Evolutionary conservation across 2,329 filamentous ascomycete species (phyloP).

Genomic region (Aspergillus tanneri): DNA sequence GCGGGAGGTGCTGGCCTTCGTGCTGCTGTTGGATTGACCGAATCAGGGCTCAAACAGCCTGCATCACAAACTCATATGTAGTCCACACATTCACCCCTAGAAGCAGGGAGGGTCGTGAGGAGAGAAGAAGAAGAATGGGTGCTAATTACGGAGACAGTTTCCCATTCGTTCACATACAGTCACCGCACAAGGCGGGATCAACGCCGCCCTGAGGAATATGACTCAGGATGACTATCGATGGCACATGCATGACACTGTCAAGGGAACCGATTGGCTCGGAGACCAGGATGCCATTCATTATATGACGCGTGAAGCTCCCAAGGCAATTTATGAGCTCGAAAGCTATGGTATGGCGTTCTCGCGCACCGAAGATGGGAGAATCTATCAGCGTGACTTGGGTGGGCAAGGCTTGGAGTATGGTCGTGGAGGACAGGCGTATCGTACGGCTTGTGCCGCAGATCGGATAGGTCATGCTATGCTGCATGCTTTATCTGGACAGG

Average conservation of each 20-base stretch:
- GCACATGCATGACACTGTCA: conserved; percentile 11
- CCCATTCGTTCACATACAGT: conserved; percentile 23
- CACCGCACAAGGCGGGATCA: conserved; percentile 8
- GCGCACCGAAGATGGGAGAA: conserved; percentile 1
- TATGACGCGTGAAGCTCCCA: conserved; percentile 6
- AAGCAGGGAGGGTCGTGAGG: too few relatives aligned
- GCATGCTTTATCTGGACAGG: conserved; percentile 5
- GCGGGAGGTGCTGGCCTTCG: conserved; percentile 20
- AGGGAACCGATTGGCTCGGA: conserved; percentile 9
- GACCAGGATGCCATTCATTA: conserved; percentile 9
- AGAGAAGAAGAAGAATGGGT: neutral
- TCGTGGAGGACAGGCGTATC: conserved; percentile 4
- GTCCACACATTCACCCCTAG: too few relatives aligned
- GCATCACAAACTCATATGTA: conserved; percentile 20
- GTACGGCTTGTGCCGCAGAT: conserved; percentile 5
- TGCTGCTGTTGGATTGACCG: conserved; percentile 21
- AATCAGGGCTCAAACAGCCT: conserved; percentile 22
- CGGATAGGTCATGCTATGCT: conserved; percentile 6
- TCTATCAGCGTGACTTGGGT: conserved; percentile 3
- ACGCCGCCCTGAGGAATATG: conserved; percentile 8
- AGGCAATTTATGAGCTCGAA: conserved; percentile 8
- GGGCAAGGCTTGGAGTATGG: conserved; percentile 5
- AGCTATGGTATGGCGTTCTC: conserved; percentile 4
- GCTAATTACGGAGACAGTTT: conserved; percentile 10
- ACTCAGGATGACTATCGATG: conserved; percentile 8